Conservation (phyloP, 768 basidiomycete species). For the Suillus placidus region DNA sequence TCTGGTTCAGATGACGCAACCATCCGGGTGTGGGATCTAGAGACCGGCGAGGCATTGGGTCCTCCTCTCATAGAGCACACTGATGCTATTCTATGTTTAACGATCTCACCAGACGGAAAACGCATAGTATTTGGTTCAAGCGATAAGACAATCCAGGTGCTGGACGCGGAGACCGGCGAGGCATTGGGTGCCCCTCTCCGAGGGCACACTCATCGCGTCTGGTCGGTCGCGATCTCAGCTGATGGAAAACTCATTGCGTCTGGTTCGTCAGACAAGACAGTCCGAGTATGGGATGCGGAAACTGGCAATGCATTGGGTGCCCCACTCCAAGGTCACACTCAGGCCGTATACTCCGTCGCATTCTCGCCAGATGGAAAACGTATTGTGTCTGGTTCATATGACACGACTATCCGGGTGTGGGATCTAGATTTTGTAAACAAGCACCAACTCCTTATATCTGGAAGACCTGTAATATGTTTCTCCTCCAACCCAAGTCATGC, state of each 20-base stretch:
- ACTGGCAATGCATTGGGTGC: background rate
- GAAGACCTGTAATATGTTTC: background rate
- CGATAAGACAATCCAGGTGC: background rate
- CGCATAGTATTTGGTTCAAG: constrained; percentile 8
- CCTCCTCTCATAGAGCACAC: constrained; percentile 6
- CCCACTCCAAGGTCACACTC: constrained; percentile 18
- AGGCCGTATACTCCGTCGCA: constrained; percentile 3
- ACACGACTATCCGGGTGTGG: constrained; percentile 23
- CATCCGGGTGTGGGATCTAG: constrained; percentile 5
- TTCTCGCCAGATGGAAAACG: constrained; percentile 4
- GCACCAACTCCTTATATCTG: background rate
- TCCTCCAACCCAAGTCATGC: constrained; percentile 3
- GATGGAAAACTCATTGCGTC: background rate
- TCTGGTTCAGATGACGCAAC: constrained; percentile 3
- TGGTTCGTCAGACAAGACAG: constrained; percentile 5
- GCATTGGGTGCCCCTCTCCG: background rate
- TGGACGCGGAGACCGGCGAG: background rate
- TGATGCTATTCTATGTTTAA: background rate
- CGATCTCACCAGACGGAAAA: background rate
- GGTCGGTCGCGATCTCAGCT: background rate
- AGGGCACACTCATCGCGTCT: background rate
- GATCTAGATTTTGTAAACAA: constrained; percentile 4
- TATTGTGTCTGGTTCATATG: constrained; percentile 4
- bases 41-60: constrained; percentile 9
- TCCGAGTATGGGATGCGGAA: constrained; percentile 6